Percentiles rank a stretch among this genome's conserved stretches.
These are phyloP conservation scores for Rhizopogon vulgaris DNA, from an alignment of 768 basidiomycete species.

Conservation along the genomic window DNA sequence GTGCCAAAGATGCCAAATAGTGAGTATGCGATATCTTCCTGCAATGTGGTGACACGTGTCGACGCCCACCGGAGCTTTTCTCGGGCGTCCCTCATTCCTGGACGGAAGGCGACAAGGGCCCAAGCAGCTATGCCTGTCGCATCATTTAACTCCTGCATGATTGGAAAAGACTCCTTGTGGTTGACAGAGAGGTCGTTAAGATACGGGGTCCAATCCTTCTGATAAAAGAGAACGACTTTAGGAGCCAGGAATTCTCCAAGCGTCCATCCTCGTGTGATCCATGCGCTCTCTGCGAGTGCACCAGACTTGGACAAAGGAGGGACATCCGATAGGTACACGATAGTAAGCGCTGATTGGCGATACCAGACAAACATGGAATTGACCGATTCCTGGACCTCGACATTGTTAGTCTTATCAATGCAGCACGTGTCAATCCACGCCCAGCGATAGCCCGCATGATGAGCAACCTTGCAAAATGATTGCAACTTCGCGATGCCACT, in stretches of 20 bases:
- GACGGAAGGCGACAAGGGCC: neutral
- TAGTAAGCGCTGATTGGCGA: neutral
- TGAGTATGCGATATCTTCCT: constrained; percentile 3
- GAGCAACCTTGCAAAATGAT: neutral
- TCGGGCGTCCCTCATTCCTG: neutral
- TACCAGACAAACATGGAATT: constrained; percentile 3
- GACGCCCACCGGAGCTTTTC: neutral
- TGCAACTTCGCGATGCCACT: neutral
- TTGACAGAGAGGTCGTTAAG: neutral
- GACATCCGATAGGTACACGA: constrained; percentile 1
- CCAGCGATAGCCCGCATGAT: neutral
- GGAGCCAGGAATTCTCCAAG: neutral
- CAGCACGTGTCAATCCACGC: constrained; percentile 10
- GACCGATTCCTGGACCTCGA: constrained; percentile 3
- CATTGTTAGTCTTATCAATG: constrained; percentile 7
- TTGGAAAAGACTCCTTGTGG: neutral
- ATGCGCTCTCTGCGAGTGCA: neutral
- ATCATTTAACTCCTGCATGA: neutral
- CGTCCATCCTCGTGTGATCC: constrained; percentile 1
- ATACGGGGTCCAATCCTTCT: neutral
- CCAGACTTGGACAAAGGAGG: neutral
- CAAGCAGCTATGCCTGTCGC: neutral
- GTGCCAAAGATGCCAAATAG: neutral
- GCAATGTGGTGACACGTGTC: neutral
- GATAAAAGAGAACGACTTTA: neutral